A percentile compares a stretch with the other conserved stretches of the same genome.
Evolutionary conservation across 192 early-diverging fungal species (phyloP).

Genomic region (Backusella morwellensis): DNA sequence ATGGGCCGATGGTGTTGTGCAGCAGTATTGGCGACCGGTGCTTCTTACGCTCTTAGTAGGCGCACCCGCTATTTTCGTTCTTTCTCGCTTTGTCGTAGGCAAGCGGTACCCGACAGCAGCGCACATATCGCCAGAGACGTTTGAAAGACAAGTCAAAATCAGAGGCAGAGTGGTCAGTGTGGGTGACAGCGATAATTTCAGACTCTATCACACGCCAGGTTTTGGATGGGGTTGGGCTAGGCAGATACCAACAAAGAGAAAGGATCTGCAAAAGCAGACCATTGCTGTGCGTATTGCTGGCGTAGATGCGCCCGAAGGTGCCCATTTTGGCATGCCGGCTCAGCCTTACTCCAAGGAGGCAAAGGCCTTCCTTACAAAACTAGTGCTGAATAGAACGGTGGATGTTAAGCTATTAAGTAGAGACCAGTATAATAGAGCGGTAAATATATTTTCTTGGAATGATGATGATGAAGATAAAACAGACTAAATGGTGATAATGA

Average conservation of each 20-base stretch:
- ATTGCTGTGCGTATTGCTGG: constrained; percentile 65
- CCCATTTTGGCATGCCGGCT: constrained; percentile 63
- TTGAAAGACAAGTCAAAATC: constrained; percentile 32
- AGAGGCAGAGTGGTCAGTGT: constrained; percentile 48
- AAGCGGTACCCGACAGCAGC: constrained; percentile 42
- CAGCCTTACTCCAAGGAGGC: constrained; percentile 60
- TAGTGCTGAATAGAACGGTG: constrained; percentile 45
- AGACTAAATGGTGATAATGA: neutral
- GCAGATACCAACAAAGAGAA: constrained; percentile 34
- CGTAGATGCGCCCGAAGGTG: constrained; percentile 69
- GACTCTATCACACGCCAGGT: constrained; percentile 54
- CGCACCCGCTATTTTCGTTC: constrained; percentile 1
- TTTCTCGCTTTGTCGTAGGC: constrained; percentile 25
- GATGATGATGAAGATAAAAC: neutral
- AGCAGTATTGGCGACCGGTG: constrained; percentile 18
- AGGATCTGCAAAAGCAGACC: constrained; percentile 57
- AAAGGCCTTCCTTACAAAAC: constrained; percentile 44
- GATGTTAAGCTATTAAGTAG: constrained; percentile 43
- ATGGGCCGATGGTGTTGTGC: constrained; percentile 18
- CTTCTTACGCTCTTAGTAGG: constrained; percentile 26
- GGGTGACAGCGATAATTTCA: constrained; percentile 56
- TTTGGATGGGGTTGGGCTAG: constrained; percentile 47
- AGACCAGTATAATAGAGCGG: constrained; percentile 63
- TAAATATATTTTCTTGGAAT: constrained; percentile 24
- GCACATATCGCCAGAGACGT: constrained; percentile 44